These are phyloP conservation scores for Mediolabrus comicus DNA, from an alignment of 108 stramenopile genomes.

Conservation along the genomic window DNA sequence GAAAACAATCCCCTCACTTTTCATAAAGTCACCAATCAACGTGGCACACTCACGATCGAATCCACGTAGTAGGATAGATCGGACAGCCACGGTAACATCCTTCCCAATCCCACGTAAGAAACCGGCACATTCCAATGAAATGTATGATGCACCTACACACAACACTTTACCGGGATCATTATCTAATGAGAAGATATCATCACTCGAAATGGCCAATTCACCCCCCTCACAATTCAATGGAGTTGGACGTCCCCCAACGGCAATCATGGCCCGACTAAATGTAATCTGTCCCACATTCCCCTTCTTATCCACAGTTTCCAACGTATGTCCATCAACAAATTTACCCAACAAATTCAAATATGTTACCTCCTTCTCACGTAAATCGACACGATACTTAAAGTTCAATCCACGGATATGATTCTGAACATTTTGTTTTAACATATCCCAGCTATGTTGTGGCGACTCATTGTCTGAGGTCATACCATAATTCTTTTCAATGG, in stretches of 20 bases:
- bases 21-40: conserved; percentile 85
- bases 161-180: conserved; percentile 92
- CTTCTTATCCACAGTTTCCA: conserved; percentile 85
- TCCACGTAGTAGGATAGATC: conserved; percentile 93
- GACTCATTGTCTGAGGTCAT: conserved; percentile 32
- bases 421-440: conserved; percentile 78
- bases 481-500: conserved; percentile 26
- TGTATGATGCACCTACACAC: conserved; percentile 97
- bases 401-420: conserved; percentile 96
- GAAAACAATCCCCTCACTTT: conserved; percentile 85
- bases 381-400: conserved; percentile 94
- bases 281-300: conserved; percentile 66
- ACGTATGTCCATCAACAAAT: conserved; percentile 84
- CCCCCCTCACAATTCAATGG: conserved; percentile 82
- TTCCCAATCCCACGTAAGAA: conserved; percentile 91
- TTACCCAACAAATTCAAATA: conserved; percentile 90
- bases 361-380: conserved; percentile 92
- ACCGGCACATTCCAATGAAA: conserved; percentile 97
- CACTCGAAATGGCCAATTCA: conserved; percentile 92
- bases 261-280: conserved; percentile 87
- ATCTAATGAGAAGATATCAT: conserved; percentile 94
- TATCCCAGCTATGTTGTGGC: conserved; percentile 64
- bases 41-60: conserved; percentile 97
- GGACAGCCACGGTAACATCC: conserved; percentile 94
- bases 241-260: conserved; percentile 94